Evolutionary conservation across 768 basidiomycete species (phyloP), one percentile per base, ranked within the genome.

Genomic region (Coprinopsis sp.): DNA sequence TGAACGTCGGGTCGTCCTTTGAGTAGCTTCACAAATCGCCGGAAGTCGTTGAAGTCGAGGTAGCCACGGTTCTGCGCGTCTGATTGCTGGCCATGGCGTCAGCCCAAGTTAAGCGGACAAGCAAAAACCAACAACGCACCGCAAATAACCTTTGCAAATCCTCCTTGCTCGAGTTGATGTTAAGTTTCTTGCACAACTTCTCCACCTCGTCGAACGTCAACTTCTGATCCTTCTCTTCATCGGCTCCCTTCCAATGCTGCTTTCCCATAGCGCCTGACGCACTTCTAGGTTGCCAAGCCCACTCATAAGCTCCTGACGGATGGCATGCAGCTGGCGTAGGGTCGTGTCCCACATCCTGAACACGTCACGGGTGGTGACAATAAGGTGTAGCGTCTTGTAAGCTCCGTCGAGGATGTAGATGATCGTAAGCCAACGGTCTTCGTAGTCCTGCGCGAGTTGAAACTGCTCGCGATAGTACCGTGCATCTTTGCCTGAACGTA

Each of bases 331-430:
- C 36, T 77, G 74, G 23, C 77, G 76, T 13, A 95, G 64, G 0
- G 87, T 86, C 39, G 70, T 69, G 49, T 88, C 77, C 58, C 84
- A 76, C 52, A 87, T 78, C 7, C 54, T 53, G 51, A 71, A 72
- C 1, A 72, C 60, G 18, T 72, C 72, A 43, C 68, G 64, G 0
- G 84, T 82, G 1, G 82, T 71, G 0, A 90, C 84, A 51, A 95
- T 77, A 50, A 95, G 73, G 58, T 97, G 91, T 16, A 92, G 75
- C 0, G 87, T 84, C 69, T 92, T 95, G 74, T 90, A 91, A 33
- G 72, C 72, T 30, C 79, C 84, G 45, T 84, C 81, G 47, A 84
- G 68, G 40, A 88, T 78, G 60, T 95, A 93, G 48, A 93, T 77
- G 68, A 95, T 80, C 0, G 89, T 89, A 50, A 95, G 74, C 90